phyloP scores from a whole-genome alignment of 805 yeast species.

The Candida lessepsii region DNA sequence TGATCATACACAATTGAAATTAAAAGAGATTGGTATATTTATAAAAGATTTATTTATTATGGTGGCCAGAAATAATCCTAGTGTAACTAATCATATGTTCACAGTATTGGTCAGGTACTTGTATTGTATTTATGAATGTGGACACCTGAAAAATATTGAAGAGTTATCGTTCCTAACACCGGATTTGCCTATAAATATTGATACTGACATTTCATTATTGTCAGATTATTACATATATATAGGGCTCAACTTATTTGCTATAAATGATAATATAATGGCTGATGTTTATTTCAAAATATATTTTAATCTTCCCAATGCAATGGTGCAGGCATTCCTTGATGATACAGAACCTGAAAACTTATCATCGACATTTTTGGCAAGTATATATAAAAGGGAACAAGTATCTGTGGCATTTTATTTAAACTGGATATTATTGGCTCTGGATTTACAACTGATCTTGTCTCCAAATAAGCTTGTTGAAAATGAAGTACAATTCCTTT shows the following conservation, averaged over 20 bases:
- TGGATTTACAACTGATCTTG: slow-evolving; percentile 18
- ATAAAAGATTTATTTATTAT: background rate
- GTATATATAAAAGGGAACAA: slow-evolving; percentile 30
- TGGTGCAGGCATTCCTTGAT: no score
- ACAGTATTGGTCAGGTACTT: slow-evolving; percentile 6
- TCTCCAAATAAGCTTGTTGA: background rate
- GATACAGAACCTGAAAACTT: background rate
- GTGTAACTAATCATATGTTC: slow-evolving; percentile 1
- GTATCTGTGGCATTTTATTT: slow-evolving; percentile 27
- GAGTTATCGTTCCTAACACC: slow-evolving; percentile 18
- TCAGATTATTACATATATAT: slow-evolving; percentile 26
- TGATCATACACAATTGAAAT: slow-evolving; percentile 9
- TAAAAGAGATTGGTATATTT: slow-evolving; percentile 1
- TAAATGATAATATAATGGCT: background rate
- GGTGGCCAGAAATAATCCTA: background rate
- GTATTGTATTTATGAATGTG: slow-evolving; percentile 11
- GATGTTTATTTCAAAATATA: slow-evolving; percentile 24
- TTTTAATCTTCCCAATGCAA: slow-evolving; percentile 24
- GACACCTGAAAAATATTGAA: slow-evolving; percentile 1
- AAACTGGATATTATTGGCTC: slow-evolving; percentile 22
- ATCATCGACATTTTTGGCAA: background rate
- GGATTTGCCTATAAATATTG: slow-evolving; percentile 18
- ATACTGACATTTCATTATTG: background rate
- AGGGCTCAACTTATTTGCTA: slow-evolving; percentile 24
- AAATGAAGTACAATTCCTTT: background rate